Base-by-base conservation (phyloP, 805 yeast genomes). In the Zygosaccharomyces gambellarensis region DNA sequence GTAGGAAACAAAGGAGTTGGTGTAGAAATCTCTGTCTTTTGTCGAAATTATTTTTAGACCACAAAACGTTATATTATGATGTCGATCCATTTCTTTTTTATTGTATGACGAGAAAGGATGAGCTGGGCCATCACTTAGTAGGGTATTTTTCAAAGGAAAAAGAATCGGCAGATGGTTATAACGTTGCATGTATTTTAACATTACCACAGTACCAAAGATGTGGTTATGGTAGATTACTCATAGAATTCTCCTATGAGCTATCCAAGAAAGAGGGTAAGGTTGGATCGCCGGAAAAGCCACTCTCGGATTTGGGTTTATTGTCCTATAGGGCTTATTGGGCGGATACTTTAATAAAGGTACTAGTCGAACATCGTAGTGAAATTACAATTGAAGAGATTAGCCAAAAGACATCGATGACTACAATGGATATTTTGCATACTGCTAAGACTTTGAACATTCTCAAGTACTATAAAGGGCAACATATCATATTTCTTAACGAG, bases 251-350 rank as follows among this genome's bases (percentile, higher is more conserved):
- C 3, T 94, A 94, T 66, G 95, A 87, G 72, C 72, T 94, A 39
- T 86, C 96, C 2, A 83, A 85, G 61, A 85, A 82, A 46, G 99
- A 94, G 62, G 82, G 85, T 46, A 94, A 94, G 65, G 81, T 83
- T 3, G 99, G 99, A 0, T 89, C 97, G 0, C 99, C 99, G 0
- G 99, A 94, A 69, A 94, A 94, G 63, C 99, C 99, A 2, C 74
- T 94, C 21, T 87, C 96, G 0, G 99, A 94, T 75, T 75, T 94
- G 63, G 99, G 99, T 36, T 74, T 94, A 29, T 75, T 94, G 27
- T 87, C 96, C 4, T 94, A 94, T 63, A 81, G 99, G 67, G 96
- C 97, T 0, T 94, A 79, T 64, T 94, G 99, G 99, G 82, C 97
- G 0, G 98, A 94, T 60, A 83, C 92, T 0, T 74, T 94, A 51